A percentile compares a stretch with the other conserved stretches of the same genome.
Evolutionary conservation across 352 stramenopile species (phyloP).

Genomic region (Phytophthora nicotianae): DNA sequence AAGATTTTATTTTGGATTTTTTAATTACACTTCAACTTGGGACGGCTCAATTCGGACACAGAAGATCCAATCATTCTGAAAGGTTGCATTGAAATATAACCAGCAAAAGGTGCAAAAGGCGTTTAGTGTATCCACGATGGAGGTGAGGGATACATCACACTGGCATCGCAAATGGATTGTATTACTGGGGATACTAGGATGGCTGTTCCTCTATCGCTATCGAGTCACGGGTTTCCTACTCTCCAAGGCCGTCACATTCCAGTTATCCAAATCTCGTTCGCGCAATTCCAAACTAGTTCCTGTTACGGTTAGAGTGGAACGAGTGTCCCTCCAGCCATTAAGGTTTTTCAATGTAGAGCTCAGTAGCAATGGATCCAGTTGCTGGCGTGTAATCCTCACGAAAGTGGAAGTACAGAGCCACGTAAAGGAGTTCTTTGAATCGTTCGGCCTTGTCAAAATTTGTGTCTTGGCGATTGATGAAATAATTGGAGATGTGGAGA

Average conservation of each 20-base stretch:
- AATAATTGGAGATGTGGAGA: conserved; percentile 39
- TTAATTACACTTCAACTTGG: conserved; percentile 17
- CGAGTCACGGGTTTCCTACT: conserved; percentile 58
- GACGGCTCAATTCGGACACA: conserved; percentile 15
- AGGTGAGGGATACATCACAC: conserved; percentile 17
- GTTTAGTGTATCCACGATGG: conserved; percentile 31
- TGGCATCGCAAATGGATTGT: conserved; percentile 77
- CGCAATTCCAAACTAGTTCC: conserved; percentile 15
- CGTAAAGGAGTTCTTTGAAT: conserved; percentile 72
- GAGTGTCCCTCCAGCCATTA: conserved; percentile 51
- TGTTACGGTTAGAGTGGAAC: conserved; percentile 45
- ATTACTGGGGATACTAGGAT: conserved; percentile 39
- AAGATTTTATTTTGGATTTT: not conserved
- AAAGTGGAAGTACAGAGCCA: conserved; percentile 53
- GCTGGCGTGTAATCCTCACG: conserved; percentile 52
- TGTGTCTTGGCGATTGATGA: conserved; percentile 61
- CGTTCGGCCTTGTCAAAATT: conserved; percentile 78
- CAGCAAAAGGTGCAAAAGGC: not conserved
- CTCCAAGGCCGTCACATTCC: conserved; percentile 44
- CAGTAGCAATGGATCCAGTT: conserved; percentile 19
- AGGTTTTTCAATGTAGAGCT: conserved; percentile 57
- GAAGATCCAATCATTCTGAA: conserved; percentile 22
- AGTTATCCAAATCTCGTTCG: conserved; percentile 36
- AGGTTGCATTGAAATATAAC: conserved; percentile 23
- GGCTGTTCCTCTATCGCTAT: conserved; percentile 63